Evolutionary conservation across 176 grass and related monocot genomes (phyloP).

Genomic region (Guadua angustifolia): DNA sequence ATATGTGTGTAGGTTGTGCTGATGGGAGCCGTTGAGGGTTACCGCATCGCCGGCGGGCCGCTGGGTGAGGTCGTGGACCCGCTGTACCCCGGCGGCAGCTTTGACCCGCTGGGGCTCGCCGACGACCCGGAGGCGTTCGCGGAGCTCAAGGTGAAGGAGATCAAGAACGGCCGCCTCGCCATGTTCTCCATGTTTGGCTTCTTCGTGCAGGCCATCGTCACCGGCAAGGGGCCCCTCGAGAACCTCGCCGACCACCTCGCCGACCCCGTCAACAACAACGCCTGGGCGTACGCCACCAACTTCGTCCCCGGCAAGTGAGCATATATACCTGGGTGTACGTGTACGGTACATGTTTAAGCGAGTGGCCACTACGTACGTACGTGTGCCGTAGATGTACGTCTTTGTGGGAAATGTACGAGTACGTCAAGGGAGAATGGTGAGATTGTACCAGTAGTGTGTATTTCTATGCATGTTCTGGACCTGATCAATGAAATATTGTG

Average conservation of each 20-base stretch:
- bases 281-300: conserved; percentile 62
- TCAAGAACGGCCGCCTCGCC: conserved; percentile 76
- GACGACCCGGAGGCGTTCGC: conserved; percentile 73
- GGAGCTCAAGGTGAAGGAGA: conserved; percentile 79
- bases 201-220: conserved; percentile 83
- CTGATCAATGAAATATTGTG: background rate
- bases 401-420: conserved; percentile 17
- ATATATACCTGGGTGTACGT: conserved; percentile 46
- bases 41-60: conserved; percentile 69
- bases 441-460: background rate
- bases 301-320: conserved; percentile 70
- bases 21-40: conserved; percentile 80
- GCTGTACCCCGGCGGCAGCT: conserved; percentile 64
- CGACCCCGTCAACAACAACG: conserved; percentile 91
- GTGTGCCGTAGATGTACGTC: conserved; percentile 34
- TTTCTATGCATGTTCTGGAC: background rate
- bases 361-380: background rate
- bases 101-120: conserved; percentile 64
- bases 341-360: background rate
- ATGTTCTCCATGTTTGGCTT: conserved; percentile 90
- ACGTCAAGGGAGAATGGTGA: background rate
- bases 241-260: conserved; percentile 85
- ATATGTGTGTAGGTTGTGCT: conserved; percentile 43
- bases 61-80: conserved; percentile 68
- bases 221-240: conserved; percentile 84